These are phyloP conservation scores for Dactylellina drechsleri DNA, from an alignment of 2,329 filamentous ascomycete genomes.

Conservation along the genomic window DNA sequence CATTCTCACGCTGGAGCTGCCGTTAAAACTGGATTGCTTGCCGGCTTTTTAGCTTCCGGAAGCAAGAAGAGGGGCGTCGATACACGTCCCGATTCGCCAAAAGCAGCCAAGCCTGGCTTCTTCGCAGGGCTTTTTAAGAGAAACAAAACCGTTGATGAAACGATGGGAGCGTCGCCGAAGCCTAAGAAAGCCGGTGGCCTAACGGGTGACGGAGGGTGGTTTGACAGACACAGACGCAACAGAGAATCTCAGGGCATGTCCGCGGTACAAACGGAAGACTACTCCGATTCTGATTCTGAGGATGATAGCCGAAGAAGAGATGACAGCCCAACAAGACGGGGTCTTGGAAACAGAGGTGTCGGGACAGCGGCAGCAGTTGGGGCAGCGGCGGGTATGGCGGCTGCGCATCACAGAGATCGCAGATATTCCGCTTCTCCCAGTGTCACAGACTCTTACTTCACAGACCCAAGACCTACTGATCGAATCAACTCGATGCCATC, in stretches of 20 bases:
- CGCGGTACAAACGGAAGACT: slow-evolving; percentile 48
- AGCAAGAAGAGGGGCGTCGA: slow-evolving; percentile 42
- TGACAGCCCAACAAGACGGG: slow-evolving; percentile 33
- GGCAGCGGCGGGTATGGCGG: slow-evolving; percentile 33
- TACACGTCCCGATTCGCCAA: slow-evolving; percentile 31
- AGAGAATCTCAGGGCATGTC: slow-evolving; percentile 45
- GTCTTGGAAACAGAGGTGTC: slow-evolving; percentile 14
- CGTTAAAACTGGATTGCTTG: slow-evolving; percentile 33
- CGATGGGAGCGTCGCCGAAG: slow-evolving; percentile 34
- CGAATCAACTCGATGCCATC: slow-evolving; percentile 40
- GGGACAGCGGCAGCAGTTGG: slow-evolving; percentile 33
- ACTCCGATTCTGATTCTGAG: slow-evolving; percentile 45
- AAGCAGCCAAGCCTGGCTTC: slow-evolving; percentile 40
- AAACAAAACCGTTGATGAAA: slow-evolving; percentile 32
- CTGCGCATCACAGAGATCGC: slow-evolving; percentile 44
- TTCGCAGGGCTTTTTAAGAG: slow-evolving; percentile 45
- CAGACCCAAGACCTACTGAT: slow-evolving; percentile 27
- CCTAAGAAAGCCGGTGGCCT: slow-evolving; percentile 32
- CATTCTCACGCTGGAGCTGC: slow-evolving; percentile 31
- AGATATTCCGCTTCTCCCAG: slow-evolving; percentile 35
- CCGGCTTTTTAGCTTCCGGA: slow-evolving; percentile 24
- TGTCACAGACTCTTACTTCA: slow-evolving; percentile 47
- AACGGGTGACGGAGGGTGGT: slow-evolving; percentile 48
- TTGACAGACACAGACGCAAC: slow-evolving; percentile 42
- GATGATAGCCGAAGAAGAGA: slow-evolving; percentile 41